phyloP scores from a whole-genome alignment of 768 basidiomycete genomes.

The Suillus lakei region DNA sequence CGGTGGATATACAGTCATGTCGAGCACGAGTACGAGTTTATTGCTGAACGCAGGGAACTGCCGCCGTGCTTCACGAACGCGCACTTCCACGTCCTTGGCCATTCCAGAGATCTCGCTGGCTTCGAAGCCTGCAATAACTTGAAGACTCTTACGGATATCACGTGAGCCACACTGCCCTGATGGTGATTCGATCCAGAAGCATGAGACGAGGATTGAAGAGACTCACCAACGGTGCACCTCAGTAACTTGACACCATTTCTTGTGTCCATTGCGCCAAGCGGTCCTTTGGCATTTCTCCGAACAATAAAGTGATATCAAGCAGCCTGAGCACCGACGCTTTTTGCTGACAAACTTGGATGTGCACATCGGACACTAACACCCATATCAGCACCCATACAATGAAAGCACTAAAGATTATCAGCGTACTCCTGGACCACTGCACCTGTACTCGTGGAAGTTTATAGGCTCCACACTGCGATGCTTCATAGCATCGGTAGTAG shows the following conservation, averaged over 20 bases:
- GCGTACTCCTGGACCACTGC: constrained; percentile 1
- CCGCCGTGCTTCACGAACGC: not conserved
- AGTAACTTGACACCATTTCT: not conserved
- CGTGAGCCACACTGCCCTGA: not conserved
- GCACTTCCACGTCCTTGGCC: not conserved
- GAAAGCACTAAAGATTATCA: not conserved
- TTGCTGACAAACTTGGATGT: not conserved
- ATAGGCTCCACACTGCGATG: not conserved
- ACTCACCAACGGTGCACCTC: not conserved
- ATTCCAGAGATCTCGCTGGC: not conserved
- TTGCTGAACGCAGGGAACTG: not conserved
- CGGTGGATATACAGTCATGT: not conserved
- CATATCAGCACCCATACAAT: not conserved
- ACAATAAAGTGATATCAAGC: not conserved
- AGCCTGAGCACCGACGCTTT: not conserved
- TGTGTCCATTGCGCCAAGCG: constrained; percentile 1
- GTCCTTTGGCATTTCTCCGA: not conserved
- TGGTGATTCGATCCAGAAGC: not conserved
- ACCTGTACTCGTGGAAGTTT: not conserved
- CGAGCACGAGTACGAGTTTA: not conserved
- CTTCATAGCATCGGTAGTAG: not conserved
- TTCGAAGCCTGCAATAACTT: not conserved
- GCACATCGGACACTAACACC: not conserved
- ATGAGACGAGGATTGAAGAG: not conserved
- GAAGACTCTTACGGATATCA: not conserved